A percentile compares a stretch with the other conserved stretches of the same genome.
Evolutionary conservation across 73 alveolate species (phyloP).

Genomic region (Symbiodinium natans): DNA sequence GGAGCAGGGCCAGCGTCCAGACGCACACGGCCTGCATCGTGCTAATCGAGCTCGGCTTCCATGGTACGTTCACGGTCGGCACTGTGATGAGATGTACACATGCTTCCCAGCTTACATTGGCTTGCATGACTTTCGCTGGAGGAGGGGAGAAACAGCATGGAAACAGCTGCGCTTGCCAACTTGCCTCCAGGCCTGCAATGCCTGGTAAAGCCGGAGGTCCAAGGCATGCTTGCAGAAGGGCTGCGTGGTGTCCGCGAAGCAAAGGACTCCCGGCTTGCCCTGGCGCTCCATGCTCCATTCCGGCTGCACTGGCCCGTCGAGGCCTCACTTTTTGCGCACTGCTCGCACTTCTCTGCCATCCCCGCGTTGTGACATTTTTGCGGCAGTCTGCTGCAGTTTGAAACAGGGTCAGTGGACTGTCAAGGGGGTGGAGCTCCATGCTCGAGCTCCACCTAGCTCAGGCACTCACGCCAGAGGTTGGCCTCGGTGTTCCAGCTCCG

Average conservation of each 20-base stretch:
- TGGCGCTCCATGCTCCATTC: constrained; percentile 89
- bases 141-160: not conserved
- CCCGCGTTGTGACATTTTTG: too few species aligned
- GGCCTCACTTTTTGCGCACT: not conserved
- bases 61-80: too few species aligned
- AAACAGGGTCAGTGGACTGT: too few species aligned
- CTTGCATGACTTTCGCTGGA: too few species aligned
- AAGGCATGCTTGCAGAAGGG: constrained; percentile 51
- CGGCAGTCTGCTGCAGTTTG: too few species aligned
- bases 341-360: too few species aligned
- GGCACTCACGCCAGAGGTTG: not conserved
- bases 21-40: constrained; percentile 25
- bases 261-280: constrained; percentile 54
- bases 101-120: too few species aligned
- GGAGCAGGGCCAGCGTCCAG: constrained; percentile 64
- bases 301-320: constrained; percentile 53
- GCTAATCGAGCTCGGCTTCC: too few species aligned
- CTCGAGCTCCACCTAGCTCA: not conserved
- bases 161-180: too few species aligned
- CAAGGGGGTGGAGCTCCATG: too few species aligned
- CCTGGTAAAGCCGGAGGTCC: constrained; percentile 69
- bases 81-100: too few species aligned
- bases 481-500: not conserved
- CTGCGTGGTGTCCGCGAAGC: constrained; percentile 59
- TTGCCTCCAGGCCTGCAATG: constrained; percentile 65